phyloP scores from a whole-genome alignment of 1,139 yeast species.

The Taiozyma sp. region DNA sequence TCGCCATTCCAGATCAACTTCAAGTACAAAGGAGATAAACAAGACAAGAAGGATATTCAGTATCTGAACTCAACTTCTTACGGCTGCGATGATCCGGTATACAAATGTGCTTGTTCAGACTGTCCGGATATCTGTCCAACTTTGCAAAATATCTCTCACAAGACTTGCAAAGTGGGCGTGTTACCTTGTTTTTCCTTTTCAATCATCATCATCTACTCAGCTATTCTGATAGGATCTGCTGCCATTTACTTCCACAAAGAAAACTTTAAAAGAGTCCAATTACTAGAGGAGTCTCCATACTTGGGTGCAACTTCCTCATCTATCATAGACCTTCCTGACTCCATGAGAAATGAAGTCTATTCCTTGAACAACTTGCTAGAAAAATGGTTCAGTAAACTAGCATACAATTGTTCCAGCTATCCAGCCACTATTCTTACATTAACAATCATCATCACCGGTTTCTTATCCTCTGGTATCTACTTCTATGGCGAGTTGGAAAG shows the following conservation, averaged over 20 bases:
- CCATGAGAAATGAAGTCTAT: conserved; percentile 29
- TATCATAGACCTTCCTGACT: conserved; percentile 16
- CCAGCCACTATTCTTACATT: conserved; percentile 52
- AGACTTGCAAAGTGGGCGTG: conserved; percentile 51
- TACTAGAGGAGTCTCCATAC: conserved; percentile 23
- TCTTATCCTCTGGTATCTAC: conserved; percentile 50
- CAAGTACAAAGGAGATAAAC: conserved; percentile 38
- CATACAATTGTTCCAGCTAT: conserved; percentile 50
- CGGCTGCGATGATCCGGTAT: conserved; percentile 54
- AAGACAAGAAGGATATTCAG: conserved; percentile 5
- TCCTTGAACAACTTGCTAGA: conserved; percentile 41
- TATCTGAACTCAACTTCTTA: conserved; percentile 27
- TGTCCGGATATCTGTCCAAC: conserved; percentile 78
- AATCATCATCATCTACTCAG: conserved; percentile 48
- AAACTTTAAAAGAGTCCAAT: conserved; percentile 15
- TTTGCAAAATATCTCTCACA: conserved; percentile 41
- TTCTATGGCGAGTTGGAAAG: conserved; percentile 60
- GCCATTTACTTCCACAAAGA: conserved; percentile 29
- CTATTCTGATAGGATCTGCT: conserved; percentile 37
- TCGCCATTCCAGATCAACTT: conserved; percentile 93
- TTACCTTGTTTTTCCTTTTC: conserved; percentile 73
- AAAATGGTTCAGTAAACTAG: conserved; percentile 41
- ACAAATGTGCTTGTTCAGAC: conserved; percentile 87
- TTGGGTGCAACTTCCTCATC: conserved; percentile 10
- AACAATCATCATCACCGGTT: conserved; percentile 38